Conservation (phyloP, 257 asterid genomes). For the Apocynum venetum region DNA sequence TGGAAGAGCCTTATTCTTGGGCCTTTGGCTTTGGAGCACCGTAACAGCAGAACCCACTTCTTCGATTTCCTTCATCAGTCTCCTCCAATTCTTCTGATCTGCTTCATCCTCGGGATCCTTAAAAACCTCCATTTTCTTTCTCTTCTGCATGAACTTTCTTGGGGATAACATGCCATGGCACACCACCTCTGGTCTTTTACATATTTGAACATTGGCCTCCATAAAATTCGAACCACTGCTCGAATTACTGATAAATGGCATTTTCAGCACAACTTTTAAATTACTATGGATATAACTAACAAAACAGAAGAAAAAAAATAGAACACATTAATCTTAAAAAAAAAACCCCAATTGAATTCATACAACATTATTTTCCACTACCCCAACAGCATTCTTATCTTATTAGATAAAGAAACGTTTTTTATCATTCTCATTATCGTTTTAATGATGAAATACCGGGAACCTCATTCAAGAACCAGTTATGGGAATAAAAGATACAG, state of each 20-base stretch:
- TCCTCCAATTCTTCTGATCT: conserved; percentile 86
- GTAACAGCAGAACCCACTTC: conserved; percentile 68
- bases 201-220: conserved; percentile 40
- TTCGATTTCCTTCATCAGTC: conserved; percentile 82
- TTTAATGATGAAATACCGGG: neutral
- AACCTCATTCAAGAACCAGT: neutral
- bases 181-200: conserved; percentile 59
- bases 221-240: conserved; percentile 34
- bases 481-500: neutral
- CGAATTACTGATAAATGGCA: conserved; percentile 46
- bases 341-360: neutral
- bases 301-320: neutral
- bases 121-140: conserved; percentile 78
- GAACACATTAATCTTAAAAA: neutral
- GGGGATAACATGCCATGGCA: conserved; percentile 90
- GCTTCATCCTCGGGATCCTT: conserved; percentile 72
- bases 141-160: conserved; percentile 87
- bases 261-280: neutral
- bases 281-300: neutral
- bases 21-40: conserved; percentile 64
- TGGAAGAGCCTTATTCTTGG: conserved; percentile 63
- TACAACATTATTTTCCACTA: neutral
- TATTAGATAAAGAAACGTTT: neutral
- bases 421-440: neutral
- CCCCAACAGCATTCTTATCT: neutral